Percentiles rank a stretch among this genome's conserved stretches.
Conservation (phyloP, 2,329 filamentous ascomycete species). For the Rosellinia necatrix region DNA sequence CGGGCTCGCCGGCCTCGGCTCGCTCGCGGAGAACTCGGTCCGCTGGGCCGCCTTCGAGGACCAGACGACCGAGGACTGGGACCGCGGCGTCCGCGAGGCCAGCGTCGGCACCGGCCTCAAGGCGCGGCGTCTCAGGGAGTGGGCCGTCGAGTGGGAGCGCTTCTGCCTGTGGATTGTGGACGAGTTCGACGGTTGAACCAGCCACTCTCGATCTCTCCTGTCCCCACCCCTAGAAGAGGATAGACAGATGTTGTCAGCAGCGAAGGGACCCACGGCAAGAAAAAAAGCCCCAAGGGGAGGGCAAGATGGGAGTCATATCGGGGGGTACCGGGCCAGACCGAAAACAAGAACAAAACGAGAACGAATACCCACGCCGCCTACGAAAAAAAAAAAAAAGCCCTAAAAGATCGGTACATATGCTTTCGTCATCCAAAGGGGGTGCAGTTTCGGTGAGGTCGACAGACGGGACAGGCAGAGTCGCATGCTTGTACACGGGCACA, state of each 20-base stretch:
- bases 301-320: too few species aligned
- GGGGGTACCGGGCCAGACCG: too few species aligned
- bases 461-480: too few species aligned
- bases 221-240: background rate
- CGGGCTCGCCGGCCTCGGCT: constrained; percentile 82
- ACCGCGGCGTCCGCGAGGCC: constrained; percentile 72
- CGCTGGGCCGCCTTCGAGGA: constrained; percentile 90
- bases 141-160: constrained; percentile 81
- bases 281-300: too few species aligned
- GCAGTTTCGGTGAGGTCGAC: background rate
- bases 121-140: constrained; percentile 74
- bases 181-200: constrained; percentile 61
- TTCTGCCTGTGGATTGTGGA: constrained; percentile 90
- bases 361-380: too few species aligned
- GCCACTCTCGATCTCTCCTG: background rate
- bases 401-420: background rate
- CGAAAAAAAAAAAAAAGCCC: too few species aligned
- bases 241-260: too few species aligned
- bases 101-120: constrained; percentile 72
- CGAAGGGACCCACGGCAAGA: too few species aligned
- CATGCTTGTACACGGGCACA: too few species aligned
- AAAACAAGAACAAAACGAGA: too few species aligned
- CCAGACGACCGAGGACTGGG: constrained; percentile 71
- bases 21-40: constrained; percentile 89
- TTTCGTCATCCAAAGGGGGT: background rate